Base-by-base conservation (phyloP, 2,329 filamentous ascomycete genomes). In the Hirsutella rhossiliensis region DNA sequence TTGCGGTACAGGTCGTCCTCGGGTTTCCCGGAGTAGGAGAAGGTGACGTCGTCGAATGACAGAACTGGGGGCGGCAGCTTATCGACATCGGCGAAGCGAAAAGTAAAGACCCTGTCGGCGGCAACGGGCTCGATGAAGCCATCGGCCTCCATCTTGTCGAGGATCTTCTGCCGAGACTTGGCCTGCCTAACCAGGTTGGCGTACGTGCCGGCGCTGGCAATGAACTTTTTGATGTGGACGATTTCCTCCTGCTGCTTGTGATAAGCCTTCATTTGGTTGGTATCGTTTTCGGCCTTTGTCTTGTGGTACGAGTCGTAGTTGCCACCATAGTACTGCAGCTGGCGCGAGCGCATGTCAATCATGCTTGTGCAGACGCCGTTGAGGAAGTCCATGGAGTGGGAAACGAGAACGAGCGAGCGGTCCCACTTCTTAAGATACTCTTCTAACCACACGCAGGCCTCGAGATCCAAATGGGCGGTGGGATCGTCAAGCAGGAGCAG, bases 371-470 rank as follows among this genome's bases (percentile, higher is more conserved):
- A 98, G 59, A 98, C 92, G 68, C 92, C 94, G 75, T 98, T 98
- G 60, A 98, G 69, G 80, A 98, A 98, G 71, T 98, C 94, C 84
- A 89, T 86, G 43, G 86, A 94, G 77, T 98, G 92, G 34, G 92
- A 98, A 46, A 98, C 89, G 50, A 98, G 80, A 52, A 98, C 84
- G 32, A 98, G 78, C 17, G 94, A 98, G 58, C 88, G 87, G 52
- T 97, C 89, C 92, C 92, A 98, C 75, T 96, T 97, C 81, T 97
- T 97, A 58, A 98, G 68, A 70, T 98, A 98, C 71, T 98, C 92
- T 72, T 98, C 94, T 47, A 98, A 75, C 92, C 92, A 98, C 80
- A 98, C 92, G 63, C 92, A 98, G 55, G 94, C 92, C 68, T 98
- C 92, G 57, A 98, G 78, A 75, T 98, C 92, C 80, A 98, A 85